These are phyloP conservation scores for Lolium multiflorum DNA, from an alignment of 176 grass and related monocot species.

Conservation along the genomic window DNA sequence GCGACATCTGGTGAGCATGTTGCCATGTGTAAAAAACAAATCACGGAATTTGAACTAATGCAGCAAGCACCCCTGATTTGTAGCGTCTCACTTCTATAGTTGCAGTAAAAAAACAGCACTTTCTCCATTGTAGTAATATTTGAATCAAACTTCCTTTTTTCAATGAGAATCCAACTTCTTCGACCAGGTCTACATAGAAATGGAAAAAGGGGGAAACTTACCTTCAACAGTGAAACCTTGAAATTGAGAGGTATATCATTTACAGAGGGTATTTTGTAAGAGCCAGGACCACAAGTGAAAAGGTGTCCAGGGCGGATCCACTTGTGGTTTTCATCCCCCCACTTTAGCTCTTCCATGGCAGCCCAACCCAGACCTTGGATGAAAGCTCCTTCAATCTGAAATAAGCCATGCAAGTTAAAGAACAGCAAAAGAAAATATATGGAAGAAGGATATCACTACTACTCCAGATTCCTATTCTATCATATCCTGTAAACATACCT, in stretches of 20 bases:
- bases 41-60: background rate
- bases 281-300: slow-evolving; percentile 84
- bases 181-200: background rate
- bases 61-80: background rate
- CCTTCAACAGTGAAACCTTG: slow-evolving; percentile 91
- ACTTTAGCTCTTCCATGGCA: slow-evolving; percentile 96
- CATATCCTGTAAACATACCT: slow-evolving; percentile 53
- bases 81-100: background rate
- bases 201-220: slow-evolving; percentile 29
- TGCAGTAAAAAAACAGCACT: background rate
- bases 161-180: background rate
- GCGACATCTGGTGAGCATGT: background rate
- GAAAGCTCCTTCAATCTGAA: slow-evolving; percentile 97
- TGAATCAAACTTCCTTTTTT: background rate
- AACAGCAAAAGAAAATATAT: slow-evolving; percentile 2
- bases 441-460: slow-evolving; percentile 15
- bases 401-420: slow-evolving; percentile 27
- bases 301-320: slow-evolving; percentile 92
- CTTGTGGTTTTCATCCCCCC: slow-evolving; percentile 88
- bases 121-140: slow-evolving; percentile 16
- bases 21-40: background rate
- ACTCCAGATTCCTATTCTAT: background rate
- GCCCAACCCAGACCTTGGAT: slow-evolving; percentile 96
- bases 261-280: slow-evolving; percentile 93
- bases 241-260: slow-evolving; percentile 96